phyloP scores from a whole-genome alignment of 2,329 filamentous ascomycete species.

The Talaromyces marneffei region DNA sequence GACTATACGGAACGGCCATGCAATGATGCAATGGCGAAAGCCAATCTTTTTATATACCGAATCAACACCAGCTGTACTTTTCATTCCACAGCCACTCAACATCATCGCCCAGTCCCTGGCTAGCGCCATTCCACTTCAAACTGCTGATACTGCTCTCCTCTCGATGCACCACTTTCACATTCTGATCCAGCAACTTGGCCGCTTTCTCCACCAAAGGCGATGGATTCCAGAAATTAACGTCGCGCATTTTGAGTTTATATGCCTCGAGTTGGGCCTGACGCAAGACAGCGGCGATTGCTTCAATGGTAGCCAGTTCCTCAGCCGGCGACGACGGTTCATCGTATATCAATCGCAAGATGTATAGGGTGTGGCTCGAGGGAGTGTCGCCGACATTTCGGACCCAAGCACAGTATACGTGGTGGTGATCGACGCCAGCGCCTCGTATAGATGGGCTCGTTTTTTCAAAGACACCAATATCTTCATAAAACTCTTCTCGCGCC shows the following conservation, averaged over 20 bases:
- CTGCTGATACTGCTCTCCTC: slow-evolving; percentile 44
- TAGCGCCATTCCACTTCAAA: slow-evolving; percentile 43
- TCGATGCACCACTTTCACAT: slow-evolving; percentile 37
- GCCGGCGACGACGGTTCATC: slow-evolving; percentile 33
- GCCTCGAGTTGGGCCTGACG: slow-evolving; percentile 65
- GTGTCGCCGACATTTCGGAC: slow-evolving; percentile 36
- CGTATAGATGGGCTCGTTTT: slow-evolving; percentile 51
- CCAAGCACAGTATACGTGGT: slow-evolving; percentile 37
- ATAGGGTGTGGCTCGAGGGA: slow-evolving; percentile 34
- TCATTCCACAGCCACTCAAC: slow-evolving; percentile 46
- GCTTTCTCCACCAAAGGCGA: slow-evolving; percentile 47
- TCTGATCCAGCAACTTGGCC: slow-evolving; percentile 33
- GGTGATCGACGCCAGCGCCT: slow-evolving; percentile 59
- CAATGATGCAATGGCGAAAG: background rate
- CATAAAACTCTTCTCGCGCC: slow-evolving; percentile 73
- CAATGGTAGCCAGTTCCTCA: slow-evolving; percentile 47
- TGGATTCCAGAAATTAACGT: slow-evolving; percentile 81
- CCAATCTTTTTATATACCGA: background rate
- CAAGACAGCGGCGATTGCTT: slow-evolving; percentile 58
- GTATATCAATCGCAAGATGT: slow-evolving; percentile 40
- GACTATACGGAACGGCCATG: background rate
- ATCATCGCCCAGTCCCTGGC: slow-evolving; percentile 31
- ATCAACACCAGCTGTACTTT: slow-evolving; percentile 47
- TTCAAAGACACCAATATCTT: slow-evolving; percentile 54
- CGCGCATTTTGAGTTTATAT: slow-evolving; percentile 60